Evolutionary conservation across 208 protist genomes (phyloP).

Genomic region (Leishmania arabica): DNA sequence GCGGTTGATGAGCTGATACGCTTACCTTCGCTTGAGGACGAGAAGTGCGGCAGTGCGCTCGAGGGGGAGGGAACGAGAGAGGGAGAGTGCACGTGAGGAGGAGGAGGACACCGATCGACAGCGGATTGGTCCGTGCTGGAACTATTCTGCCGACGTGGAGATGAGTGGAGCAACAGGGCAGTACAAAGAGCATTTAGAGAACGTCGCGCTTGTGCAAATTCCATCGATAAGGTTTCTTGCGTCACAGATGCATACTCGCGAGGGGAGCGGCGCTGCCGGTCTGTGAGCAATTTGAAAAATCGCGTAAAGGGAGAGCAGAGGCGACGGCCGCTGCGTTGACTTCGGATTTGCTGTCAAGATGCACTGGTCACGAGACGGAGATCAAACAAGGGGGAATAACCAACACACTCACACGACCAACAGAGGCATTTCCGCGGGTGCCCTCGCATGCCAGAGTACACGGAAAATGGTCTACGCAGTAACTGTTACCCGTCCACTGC

Average conservation of each 20-base stretch:
- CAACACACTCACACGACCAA: neutral
- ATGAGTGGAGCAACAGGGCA: neutral
- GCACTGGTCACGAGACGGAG: neutral
- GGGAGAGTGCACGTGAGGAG: neutral
- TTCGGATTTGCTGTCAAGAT: neutral
- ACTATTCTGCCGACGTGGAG: neutral
- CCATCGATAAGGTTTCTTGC: neutral
- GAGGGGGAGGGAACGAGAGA: neutral
- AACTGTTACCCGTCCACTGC: conserved; percentile 37
- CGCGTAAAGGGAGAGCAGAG: neutral
- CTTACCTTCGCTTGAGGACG: neutral
- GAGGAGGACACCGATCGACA: neutral
- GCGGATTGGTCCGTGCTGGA: neutral
- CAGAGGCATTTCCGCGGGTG: neutral
- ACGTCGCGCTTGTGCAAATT: neutral
- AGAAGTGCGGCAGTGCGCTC: neutral
- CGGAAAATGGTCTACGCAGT: neutral
- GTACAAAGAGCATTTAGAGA: too few relatives aligned
- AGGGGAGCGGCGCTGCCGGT: neutral
- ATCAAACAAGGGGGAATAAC: too few relatives aligned
- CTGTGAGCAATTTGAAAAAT: neutral
- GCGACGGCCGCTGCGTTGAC: neutral
- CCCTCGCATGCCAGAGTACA: too few relatives aligned
- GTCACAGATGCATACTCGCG: neutral
- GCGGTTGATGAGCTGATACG: neutral